phyloP scores from a whole-genome alignment of 192 early-diverging fungal species.

The Geosiphon pyriformis region DNA sequence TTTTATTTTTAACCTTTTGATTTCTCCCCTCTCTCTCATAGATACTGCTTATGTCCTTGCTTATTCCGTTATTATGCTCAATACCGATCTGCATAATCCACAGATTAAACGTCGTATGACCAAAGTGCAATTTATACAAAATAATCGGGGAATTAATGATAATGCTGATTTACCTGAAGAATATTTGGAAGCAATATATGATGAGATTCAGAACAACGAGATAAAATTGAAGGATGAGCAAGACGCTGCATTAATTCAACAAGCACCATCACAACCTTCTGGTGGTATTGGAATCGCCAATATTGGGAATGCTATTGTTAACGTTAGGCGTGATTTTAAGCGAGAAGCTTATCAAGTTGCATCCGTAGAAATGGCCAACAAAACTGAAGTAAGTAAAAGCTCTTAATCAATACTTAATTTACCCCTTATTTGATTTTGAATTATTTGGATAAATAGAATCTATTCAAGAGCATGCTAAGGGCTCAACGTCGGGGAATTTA shows the following conservation, averaged over 20 bases:
- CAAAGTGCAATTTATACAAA: conserved; percentile 77
- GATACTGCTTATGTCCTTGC: conserved; percentile 92
- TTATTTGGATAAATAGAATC: conserved; percentile 15
- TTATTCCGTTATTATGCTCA: conserved; percentile 90
- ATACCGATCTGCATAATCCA: conserved; percentile 87
- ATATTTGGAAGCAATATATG: conserved; percentile 68
- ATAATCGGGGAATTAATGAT: conserved; percentile 93
- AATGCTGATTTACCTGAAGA: conserved; percentile 69
- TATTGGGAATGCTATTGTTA: conserved; percentile 37
- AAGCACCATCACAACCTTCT: conserved; percentile 24
- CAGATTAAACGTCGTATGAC: conserved; percentile 87
- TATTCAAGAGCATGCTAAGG: conserved; percentile 57
- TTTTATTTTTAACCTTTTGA: neutral
- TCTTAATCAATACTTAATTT: neutral
- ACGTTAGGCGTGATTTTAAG: conserved; percentile 36
- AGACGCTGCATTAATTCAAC: conserved; percentile 50
- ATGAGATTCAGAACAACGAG: conserved; percentile 77
- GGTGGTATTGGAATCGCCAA: conserved; percentile 37
- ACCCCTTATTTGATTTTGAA: neutral
- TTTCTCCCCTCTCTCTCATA: neutral
- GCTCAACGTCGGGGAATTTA: conserved; percentile 41
- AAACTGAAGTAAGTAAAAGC: conserved; percentile 56
- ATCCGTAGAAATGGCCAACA: conserved; percentile 61
- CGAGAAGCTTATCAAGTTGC: conserved; percentile 57
- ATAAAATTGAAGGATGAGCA: conserved; percentile 93